Percentiles rank a stretch among this genome's conserved stretches.
Evolutionary conservation across 108 stramenopile species (phyloP).

Genomic region (Pseudonitzschia multiseries): DNA sequence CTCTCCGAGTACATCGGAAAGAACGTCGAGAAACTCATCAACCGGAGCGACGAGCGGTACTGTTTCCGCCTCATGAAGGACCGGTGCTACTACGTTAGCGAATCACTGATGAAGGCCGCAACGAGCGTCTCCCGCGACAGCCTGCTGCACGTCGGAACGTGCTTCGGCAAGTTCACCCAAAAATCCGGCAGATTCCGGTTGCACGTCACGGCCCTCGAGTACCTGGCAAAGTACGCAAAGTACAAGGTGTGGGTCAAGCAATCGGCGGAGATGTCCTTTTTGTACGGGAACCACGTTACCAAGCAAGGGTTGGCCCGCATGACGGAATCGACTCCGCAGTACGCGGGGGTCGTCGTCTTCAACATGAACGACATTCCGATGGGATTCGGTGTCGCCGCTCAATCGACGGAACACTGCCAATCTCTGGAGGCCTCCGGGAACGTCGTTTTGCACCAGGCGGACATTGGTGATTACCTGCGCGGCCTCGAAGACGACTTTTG

Average conservation of each 20-base stretch:
- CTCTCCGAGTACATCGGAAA: constrained; percentile 96
- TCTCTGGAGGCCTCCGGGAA: constrained; percentile 94
- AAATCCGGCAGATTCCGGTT: constrained; percentile 96
- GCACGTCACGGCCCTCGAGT: constrained; percentile 94
- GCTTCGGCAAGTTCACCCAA: constrained; percentile 98
- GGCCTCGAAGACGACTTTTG: constrained; percentile 93
- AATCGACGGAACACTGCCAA: constrained; percentile 90
- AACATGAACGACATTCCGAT: constrained; percentile 93
- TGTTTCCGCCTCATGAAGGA: constrained; percentile 88
- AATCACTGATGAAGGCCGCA: constrained; percentile 82
- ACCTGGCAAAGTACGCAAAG: constrained; percentile 93
- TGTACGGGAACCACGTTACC: constrained; percentile 97
- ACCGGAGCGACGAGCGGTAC: constrained; percentile 86
- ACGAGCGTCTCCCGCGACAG: constrained; percentile 82
- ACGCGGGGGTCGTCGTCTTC: constrained; percentile 97
- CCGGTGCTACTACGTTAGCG: constrained; percentile 95
- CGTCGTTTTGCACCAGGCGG: constrained; percentile 98
- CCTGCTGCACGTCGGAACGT: constrained; percentile 90
- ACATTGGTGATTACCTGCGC: constrained; percentile 97
- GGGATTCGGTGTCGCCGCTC: constrained; percentile 98
- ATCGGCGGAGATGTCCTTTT: constrained; percentile 95
- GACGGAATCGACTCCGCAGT: constrained; percentile 96
- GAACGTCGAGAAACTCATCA: constrained; percentile 88
- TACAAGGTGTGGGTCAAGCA: constrained; percentile 99
- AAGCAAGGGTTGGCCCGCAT: constrained; percentile 95